Evolutionary conservation across 768 basidiomycete genomes (phyloP).

Genomic region (Xanthoconium stramineum): DNA sequence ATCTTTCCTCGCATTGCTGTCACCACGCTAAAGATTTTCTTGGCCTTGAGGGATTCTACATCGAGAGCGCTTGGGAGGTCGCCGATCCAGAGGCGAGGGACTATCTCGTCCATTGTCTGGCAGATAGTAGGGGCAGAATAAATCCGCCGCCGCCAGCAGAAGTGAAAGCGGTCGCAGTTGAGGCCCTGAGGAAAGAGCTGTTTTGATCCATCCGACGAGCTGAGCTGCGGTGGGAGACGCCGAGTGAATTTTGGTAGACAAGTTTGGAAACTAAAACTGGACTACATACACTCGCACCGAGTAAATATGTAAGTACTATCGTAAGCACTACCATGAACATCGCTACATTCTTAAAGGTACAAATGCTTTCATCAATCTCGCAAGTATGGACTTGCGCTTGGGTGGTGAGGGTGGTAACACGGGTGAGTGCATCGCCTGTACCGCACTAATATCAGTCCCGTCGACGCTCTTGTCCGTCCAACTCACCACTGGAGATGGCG

Average conservation of each 20-base stretch:
- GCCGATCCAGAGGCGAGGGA: conserved; percentile 82
- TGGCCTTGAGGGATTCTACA: conserved; percentile 53
- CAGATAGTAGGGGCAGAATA: not conserved
- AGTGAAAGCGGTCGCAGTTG: not conserved
- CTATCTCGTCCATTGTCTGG: conserved; percentile 68
- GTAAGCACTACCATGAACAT: not conserved
- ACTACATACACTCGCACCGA: not conserved
- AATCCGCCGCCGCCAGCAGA: not conserved
- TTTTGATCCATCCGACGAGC: not conserved
- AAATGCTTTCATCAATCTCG: conserved; percentile 11
- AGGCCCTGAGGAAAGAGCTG: too few species aligned
- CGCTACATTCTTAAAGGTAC: not conserved
- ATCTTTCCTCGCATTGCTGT: conserved; percentile 70
- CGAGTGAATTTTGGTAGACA: too few species aligned
- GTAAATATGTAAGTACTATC: not conserved
- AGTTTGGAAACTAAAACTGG: not conserved
- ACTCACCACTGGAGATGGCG: conserved; percentile 19
- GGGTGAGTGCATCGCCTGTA: conserved; percentile 3
- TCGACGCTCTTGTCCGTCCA: not conserved
- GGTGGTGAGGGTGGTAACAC: not conserved
- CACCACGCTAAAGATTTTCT: conserved; percentile 74
- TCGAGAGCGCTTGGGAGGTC: conserved; percentile 70
- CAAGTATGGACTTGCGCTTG: conserved; percentile 16
- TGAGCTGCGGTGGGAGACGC: not conserved
- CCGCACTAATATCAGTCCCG: not conserved